Base-by-base conservation (phyloP, 2,329 filamentous ascomycete genomes). In the Penicillium sp. region DNA sequence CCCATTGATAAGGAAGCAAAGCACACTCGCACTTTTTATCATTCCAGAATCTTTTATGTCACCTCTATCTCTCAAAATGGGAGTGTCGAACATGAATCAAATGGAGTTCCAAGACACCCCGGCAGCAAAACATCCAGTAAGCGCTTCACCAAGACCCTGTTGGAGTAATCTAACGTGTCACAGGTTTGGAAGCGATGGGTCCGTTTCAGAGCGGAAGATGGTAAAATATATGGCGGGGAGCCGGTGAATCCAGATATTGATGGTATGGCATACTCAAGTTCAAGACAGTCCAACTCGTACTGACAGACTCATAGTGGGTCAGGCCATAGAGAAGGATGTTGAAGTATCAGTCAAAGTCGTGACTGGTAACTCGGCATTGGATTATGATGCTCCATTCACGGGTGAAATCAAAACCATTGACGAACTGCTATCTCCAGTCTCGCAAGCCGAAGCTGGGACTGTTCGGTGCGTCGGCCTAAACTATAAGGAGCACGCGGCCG, bases 121-220 rank as follows among this genome's bases (percentile, higher is more conserved):
- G n/a, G 32, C 35, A 16, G 18, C 42, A 25, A 55, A 37, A 18
- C 35, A 48, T 27, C 55, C 55, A 25, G 55, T 58, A 48, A 32
- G 47, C 21, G 16, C 21, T 35, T 23, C 23, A 8, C 23, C 8
- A 31, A 31, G 25, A 25, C 16, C 16, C 2, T 25, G 15, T 46
- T n/a, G 16, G 32, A 25, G 45, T 18, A 40, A 21, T 32, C 40
- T 27, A 34, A 39, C 16, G 12, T 16, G n/a, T 12, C 13, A 31
- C 8, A 58, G 55, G 45, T 55, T 8, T 58, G 55, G 55, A 58
- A 52, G 41, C 52, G 55, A 46, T 58, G 55, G 55, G 52, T 58
- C 37, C 47, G 55, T 5, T 58, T 58, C 18, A 35, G 39, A 16
- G 49, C 52, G 5, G 32, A 31, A 23, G 55, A 58, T 45, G 55